Evolutionary conservation across 2,329 filamentous ascomycete genomes (phyloP), one percentile per base, ranked within the genome.

Genomic region (Botrytis squamosa): DNA sequence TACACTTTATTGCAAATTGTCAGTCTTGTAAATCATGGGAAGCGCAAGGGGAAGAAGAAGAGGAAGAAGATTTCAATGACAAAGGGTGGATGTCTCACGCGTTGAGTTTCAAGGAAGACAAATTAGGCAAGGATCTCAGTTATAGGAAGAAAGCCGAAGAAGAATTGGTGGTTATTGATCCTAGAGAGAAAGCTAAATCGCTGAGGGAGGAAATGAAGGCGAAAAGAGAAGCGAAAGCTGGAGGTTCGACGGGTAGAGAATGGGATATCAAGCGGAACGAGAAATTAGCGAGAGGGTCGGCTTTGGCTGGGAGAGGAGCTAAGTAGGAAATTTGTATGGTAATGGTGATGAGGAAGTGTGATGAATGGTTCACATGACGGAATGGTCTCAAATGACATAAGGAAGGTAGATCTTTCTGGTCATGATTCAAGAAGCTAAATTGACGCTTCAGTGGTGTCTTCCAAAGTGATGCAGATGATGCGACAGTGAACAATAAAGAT

Each of bases 1-100:
- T 99, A 52, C 96, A 99, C 82, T 99, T 98, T 82, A 97, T 99
- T 76, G 93, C 92, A 67, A 93, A 97, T 79, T 99, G 96, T 82
- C 94, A 97, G 81, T 97, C 94, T 63, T 98, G 96, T 82, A 90
- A 89, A 74, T 89, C 91, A 0, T 97, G 95, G 94, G 92, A 97
- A 79, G 81, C 81, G 9, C 81, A 83, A 52, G 66, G 46, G 16
- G 68, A 64, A 22, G 86, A 85, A 59, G 88, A 86, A 5, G 85
- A 86, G 20, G 85, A 87, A 36, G 85, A 85, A 4, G 88, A 91
- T 5, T 87, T 86, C 77, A 88, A 89, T 74, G 89, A 89, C 67
- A 86, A 88, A 67, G 91, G 90, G 12, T 98, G 95, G 95, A 93
- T 98, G 90, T 89, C 89, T 6, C 95, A 98, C 82, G 87, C 89